phyloP scores from a whole-genome alignment of 2,329 filamentous ascomycete genomes.

The Periconia digitata region DNA sequence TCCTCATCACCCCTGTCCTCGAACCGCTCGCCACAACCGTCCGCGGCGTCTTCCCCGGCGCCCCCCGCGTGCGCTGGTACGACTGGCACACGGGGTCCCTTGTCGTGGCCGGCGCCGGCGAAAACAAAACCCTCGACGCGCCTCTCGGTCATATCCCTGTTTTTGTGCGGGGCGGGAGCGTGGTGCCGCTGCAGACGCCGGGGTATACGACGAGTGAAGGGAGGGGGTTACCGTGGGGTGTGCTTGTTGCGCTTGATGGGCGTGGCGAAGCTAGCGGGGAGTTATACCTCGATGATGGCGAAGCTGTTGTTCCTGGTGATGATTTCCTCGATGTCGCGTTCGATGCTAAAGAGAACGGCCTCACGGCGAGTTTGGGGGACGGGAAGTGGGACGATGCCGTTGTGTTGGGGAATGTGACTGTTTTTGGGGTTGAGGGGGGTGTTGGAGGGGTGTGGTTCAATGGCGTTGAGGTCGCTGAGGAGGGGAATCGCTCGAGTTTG shows the following conservation, averaged over 20 bases:
- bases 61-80: conserved; percentile 67
- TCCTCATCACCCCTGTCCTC: conserved; percentile 70
- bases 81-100: conserved; percentile 74
- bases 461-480: conserved; percentile 45
- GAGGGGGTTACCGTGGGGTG: conserved; percentile 65
- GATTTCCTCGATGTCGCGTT: conserved; percentile 60
- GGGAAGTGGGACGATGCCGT: conserved; percentile 61
- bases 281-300: conserved; percentile 76
- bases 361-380: conserved; percentile 51
- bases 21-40: conserved; percentile 63
- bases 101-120: conserved; percentile 54
- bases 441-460: conserved; percentile 51
- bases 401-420: conserved; percentile 62
- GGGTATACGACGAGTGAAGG: conserved; percentile 66
- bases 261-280: conserved; percentile 60
- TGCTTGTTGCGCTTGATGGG: conserved; percentile 63
- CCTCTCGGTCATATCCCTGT: conserved; percentile 71
- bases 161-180: conserved; percentile 66
- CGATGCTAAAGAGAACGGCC: conserved; percentile 43
- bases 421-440: conserved; percentile 58
- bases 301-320: conserved; percentile 59
- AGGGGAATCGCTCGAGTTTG: conserved; percentile 36
- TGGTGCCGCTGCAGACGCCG: conserved; percentile 69
- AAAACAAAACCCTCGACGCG: conserved; percentile 62
- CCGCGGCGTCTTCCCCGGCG: conserved; percentile 69